phyloP scores from a whole-genome alignment of 2,329 filamentous ascomycete species.

The Cladosporium velox region DNA sequence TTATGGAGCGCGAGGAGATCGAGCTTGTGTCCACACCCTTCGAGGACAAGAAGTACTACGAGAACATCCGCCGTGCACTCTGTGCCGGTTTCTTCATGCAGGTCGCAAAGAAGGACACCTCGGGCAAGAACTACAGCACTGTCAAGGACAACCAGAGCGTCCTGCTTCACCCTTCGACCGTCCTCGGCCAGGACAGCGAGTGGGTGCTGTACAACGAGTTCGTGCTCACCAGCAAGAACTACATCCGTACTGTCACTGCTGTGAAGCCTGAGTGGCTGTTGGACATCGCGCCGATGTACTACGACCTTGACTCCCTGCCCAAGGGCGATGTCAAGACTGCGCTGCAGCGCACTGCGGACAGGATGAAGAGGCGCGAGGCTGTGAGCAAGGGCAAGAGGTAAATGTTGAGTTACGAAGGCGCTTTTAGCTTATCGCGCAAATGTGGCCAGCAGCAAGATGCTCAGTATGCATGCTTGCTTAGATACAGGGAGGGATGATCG shows the following conservation, averaged over 20 bases:
- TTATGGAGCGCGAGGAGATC: slow-evolving; percentile 91
- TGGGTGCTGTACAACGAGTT: slow-evolving; percentile 99
- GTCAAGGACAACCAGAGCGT: slow-evolving; percentile 97
- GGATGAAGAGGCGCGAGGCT: slow-evolving; percentile 47
- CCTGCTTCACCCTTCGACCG: slow-evolving; percentile 88
- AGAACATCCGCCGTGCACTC: slow-evolving; percentile 89
- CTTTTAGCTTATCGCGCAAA: not conserved
- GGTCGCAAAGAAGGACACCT: slow-evolving; percentile 88
- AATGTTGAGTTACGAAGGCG: not conserved
- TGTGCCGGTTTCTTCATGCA: slow-evolving; percentile 99
- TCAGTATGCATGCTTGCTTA: not conserved
- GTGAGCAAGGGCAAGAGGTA: slow-evolving; percentile 18
- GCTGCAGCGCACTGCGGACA: slow-evolving; percentile 56
- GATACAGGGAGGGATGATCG: not conserved
- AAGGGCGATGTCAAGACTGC: slow-evolving; percentile 82
- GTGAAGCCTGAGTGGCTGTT: slow-evolving; percentile 93
- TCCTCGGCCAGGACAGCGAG: slow-evolving; percentile 83
- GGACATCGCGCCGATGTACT: slow-evolving; percentile 92
- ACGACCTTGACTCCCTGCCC: slow-evolving; percentile 77
- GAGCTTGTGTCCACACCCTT: slow-evolving; percentile 88
- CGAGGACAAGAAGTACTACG: slow-evolving; percentile 96
- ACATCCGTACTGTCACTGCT: slow-evolving; percentile 89
- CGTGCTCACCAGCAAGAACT: slow-evolving; percentile 96
- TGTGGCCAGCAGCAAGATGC: not conserved
- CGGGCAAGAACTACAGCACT: slow-evolving; percentile 87